A percentile compares a stretch with the other conserved stretches of the same genome.
Conservation (phyloP, 345 rosid genomes). For the Syzygium aqueum region DNA sequence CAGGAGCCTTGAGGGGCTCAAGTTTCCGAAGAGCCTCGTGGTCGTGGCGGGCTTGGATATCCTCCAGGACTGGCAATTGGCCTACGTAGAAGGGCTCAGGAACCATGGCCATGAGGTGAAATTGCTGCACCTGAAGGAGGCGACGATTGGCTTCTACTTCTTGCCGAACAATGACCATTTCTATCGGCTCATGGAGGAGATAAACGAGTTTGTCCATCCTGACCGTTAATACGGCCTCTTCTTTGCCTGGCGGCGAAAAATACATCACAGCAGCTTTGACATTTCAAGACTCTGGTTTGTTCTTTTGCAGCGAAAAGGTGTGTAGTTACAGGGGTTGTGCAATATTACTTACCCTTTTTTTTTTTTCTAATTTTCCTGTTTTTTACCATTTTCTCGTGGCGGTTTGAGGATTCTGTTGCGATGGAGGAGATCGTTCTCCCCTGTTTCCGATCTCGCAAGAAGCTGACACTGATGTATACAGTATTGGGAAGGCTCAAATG, state of each 20-base stretch:
- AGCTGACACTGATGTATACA: neutral
- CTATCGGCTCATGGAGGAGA: constrained; percentile 22
- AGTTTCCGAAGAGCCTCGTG: constrained; percentile 16
- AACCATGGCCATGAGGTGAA: constrained; percentile 16
- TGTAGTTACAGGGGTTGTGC: neutral
- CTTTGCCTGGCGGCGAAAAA: neutral
- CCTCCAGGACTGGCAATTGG: constrained; percentile 16
- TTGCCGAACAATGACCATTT: constrained; percentile 17
- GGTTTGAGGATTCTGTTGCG: neutral
- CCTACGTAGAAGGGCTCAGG: constrained; percentile 13
- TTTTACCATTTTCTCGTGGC: neutral
- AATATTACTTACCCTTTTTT: neutral
- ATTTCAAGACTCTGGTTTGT: neutral
- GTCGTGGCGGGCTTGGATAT: constrained; percentile 15
- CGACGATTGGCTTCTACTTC: constrained; percentile 18
- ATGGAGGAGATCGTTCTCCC: neutral
- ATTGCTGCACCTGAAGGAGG: constrained; percentile 14
- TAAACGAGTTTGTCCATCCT: constrained; percentile 13
- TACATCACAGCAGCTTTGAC: neutral
- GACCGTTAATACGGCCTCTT: neutral
- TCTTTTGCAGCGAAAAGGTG: neutral
- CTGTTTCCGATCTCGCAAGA: neutral
- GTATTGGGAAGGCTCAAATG: neutral
- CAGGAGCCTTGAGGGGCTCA: neutral
- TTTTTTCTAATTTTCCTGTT: neutral